Base-by-base conservation (phyloP, 768 basidiomycete genomes). In the Kwoniella europaea region DNA sequence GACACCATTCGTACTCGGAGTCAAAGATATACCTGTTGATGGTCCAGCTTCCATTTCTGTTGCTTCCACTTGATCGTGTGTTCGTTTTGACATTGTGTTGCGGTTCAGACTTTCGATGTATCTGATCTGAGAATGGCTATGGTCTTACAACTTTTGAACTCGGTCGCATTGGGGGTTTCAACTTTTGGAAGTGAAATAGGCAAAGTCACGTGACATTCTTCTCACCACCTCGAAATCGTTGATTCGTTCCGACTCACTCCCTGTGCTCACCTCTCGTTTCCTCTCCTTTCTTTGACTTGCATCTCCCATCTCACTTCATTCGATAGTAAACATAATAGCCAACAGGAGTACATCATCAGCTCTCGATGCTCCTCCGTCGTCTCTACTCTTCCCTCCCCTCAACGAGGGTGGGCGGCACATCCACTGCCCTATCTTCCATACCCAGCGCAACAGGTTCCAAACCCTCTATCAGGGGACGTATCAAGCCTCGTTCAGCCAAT, bases 381-480 rank as follows among this genome's bases (percentile, higher is more conserved):
- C 61, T 76, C n/a, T 76, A 76, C 63, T 76, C 75, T 13, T 76
- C 75, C 18, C 56, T 62, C 52, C 71, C 72, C 20, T 67, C 57
- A 2, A 55, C 72, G 4, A n/a, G 67, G 58, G 67, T 67, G 13
- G 59, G 59, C 6, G 27, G 53, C n/a, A 46, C 55, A 35, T 20
- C 54, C 29, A 27, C 56, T 10, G 42, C 54, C 35, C 41, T 46
- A 16, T 43, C 57, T 16, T 59, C 65, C 22, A 46, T 67, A 5
- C 57, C 56, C 18, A 50, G 18, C 18, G 13, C 12, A 46, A 50
- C 65, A 20, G 56, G 27, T 59, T 13, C 67, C 22, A 54, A 61
- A 56, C 63, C 74, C 13, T 55, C 50, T 12, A 65, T 68, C 27
- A 41, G 71, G 55, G 74, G 71, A 42, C 71, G 74, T 41, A 35